Evolutionary conservation across 305 asterid genomes (phyloP).

Genomic region (Rubia tinctorum): DNA sequence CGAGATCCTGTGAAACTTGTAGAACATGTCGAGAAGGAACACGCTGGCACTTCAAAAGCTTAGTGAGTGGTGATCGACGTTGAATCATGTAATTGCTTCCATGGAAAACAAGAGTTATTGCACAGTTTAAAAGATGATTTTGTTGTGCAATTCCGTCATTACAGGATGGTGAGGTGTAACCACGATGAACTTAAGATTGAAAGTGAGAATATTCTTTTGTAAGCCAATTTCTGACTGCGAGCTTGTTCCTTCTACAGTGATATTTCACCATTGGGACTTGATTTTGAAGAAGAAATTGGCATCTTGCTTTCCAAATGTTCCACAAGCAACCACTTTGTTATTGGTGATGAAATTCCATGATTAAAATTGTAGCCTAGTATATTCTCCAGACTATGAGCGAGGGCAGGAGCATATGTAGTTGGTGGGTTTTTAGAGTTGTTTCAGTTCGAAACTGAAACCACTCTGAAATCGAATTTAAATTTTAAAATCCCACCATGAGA

Average conservation of each 20-base stretch:
- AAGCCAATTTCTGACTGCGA: neutral
- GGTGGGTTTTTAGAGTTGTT: too few species aligned
- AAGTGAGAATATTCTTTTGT: conserved; percentile 6
- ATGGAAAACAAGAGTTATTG: neutral
- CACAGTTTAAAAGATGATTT: neutral
- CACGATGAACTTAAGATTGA: neutral
- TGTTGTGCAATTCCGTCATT: neutral
- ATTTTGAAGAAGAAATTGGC: too few species aligned
- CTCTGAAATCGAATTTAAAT: too few species aligned
- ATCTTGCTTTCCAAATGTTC: too few species aligned
- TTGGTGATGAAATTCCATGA: too few species aligned
- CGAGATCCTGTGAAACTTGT: conserved; percentile 83
- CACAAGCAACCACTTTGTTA: too few species aligned
- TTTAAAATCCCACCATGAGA: too few species aligned
- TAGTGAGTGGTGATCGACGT: conserved; percentile 13
- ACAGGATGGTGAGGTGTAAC: too few species aligned
- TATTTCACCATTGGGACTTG: neutral
- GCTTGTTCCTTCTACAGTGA: neutral
- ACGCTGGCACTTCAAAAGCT: conserved; percentile 68
- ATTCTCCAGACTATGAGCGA: too few species aligned
- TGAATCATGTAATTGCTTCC: neutral
- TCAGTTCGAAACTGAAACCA: too few species aligned
- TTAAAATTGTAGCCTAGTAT: too few species aligned
- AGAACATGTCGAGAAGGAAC: conserved; percentile 89
- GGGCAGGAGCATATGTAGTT: too few species aligned